Conservation (phyloP, 768 basidiomycete genomes). For the Porpolomopsis calyptriformis region DNA sequence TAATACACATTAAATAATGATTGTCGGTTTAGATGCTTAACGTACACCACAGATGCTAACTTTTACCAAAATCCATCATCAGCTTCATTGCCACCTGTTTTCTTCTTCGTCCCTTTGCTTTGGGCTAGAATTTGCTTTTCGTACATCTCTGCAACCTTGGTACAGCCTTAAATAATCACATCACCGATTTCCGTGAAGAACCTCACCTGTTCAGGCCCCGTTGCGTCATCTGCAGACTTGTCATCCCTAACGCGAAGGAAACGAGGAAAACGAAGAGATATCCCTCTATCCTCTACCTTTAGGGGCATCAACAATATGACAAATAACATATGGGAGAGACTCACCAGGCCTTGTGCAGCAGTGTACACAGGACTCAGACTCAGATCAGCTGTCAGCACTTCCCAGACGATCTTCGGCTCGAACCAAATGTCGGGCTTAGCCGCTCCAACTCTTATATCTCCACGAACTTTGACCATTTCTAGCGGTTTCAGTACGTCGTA, state of each 20-base stretch:
- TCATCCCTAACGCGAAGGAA: slow-evolving; percentile 91
- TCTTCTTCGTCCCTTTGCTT: slow-evolving; percentile 57
- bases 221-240: slow-evolving; percentile 86
- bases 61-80: slow-evolving; percentile 75
- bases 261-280: slow-evolving; percentile 92
- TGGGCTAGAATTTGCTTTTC: slow-evolving; percentile 78
- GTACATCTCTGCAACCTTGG: slow-evolving; percentile 91
- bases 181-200: neutral
- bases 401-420: slow-evolving; percentile 96
- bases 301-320: slow-evolving; percentile 5
- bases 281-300: slow-evolving; percentile 80
- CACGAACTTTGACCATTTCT: slow-evolving; percentile 56
- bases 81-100: slow-evolving; percentile 48
- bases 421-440: slow-evolving; percentile 98
- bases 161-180: slow-evolving; percentile 4
- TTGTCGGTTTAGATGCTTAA: slow-evolving; percentile 14
- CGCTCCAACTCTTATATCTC: slow-evolving; percentile 81
- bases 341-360: slow-evolving; percentile 83
- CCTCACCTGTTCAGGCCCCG: slow-evolving; percentile 80
- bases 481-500: slow-evolving; percentile 75
- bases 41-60: slow-evolving; percentile 9
- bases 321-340: slow-evolving; percentile 19
- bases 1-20: slow-evolving; percentile 5
- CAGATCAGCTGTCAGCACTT: slow-evolving; percentile 93
- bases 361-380: slow-evolving; percentile 94